phyloP scores from a whole-genome alignment of 2,329 filamentous ascomycete species.

The Knoxdaviesia proteae region DNA sequence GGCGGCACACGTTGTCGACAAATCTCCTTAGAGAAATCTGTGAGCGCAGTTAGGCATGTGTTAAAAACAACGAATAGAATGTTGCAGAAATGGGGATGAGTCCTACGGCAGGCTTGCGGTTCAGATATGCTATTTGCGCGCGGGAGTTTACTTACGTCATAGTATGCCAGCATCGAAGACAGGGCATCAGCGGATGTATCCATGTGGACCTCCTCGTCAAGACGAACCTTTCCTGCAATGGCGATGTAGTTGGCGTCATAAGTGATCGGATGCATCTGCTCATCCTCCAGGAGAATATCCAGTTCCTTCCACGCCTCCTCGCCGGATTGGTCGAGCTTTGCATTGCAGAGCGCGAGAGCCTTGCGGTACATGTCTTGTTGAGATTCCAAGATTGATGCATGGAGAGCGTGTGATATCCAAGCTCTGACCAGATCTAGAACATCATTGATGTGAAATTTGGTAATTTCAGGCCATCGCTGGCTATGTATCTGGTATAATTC shows the following conservation, averaged over 20 bases:
- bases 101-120: neutral
- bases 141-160: conserved; percentile 6
- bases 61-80: no score
- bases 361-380: neutral
- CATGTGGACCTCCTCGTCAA: conserved; percentile 6
- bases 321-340: conserved; percentile 1
- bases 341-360: neutral
- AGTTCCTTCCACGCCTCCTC: conserved; percentile 3
- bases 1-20: conserved; percentile 8
- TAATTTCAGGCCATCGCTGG: conserved; percentile 3
- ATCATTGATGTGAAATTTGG: conserved; percentile 3
- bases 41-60: no score
- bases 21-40: conserved; percentile 8
- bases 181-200: conserved; percentile 6
- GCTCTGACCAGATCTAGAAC: neutral
- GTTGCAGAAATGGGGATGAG: no score
- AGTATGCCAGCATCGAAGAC: conserved; percentile 7
- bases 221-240: conserved; percentile 5
- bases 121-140: neutral
- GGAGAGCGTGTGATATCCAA: no score
- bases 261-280: conserved; percentile 5
- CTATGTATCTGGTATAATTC: conserved; percentile 7
- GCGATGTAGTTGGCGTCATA: conserved; percentile 7
- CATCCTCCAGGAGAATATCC: conserved; percentile 4
- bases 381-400: no score